Base-by-base conservation (phyloP, 139 green algal genomes). In the Mychonastes homosphaera region DNA sequence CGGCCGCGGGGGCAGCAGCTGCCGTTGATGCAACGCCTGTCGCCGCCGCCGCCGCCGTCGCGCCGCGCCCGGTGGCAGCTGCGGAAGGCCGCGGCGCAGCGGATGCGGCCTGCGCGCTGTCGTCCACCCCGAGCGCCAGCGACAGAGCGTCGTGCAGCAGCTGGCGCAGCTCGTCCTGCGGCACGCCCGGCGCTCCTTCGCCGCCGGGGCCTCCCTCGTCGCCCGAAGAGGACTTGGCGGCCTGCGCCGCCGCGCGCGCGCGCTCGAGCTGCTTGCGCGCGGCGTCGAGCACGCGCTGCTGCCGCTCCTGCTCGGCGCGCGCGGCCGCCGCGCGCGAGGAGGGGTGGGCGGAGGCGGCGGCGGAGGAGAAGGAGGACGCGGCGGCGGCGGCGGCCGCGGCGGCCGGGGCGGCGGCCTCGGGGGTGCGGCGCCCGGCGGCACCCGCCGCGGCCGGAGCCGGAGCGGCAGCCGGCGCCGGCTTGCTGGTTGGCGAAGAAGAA, bases 371-470 rank as follows among this genome's bases (percentile, higher is more conserved):
- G 9, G 8, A 5, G 19, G 41, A 9, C 19, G 8, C 6, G 19
- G 41, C 7, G 19, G 41, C 41, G 7, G 41, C 23, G 10, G 41
- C 7, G 5, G 41, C 8, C 41, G 23, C 24, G 6, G 6, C 41
- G 41, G 8, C 7, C 41, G 41, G 7, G 5, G 6, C 8, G 28
- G 16, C 36, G 15, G 39, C 49, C 16, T n/a, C 39, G n/a, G 60
- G 50, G 2, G 30, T 40, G 46, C 50, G 61, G 61, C 61, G 60
- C 61, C 61, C 60, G n/a, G 40, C 40, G n/a, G n/a, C n/a, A n/a
- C n/a, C n/a, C n/a, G n/a, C n/a, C n/a, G n/a, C n/a, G n/a, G n/a
- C n/a, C n/a, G n/a, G n/a, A n/a, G n/a, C n/a, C n/a, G n/a, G n/a
- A n/a, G n/a, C n/a, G n/a, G n/a, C n/a, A n/a, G n/a, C n/a, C n/a